Percentiles rank a stretch among this genome's conserved stretches.
Evolutionary conservation across 768 basidiomycete species (phyloP).

Genomic region (Russula abietina): DNA sequence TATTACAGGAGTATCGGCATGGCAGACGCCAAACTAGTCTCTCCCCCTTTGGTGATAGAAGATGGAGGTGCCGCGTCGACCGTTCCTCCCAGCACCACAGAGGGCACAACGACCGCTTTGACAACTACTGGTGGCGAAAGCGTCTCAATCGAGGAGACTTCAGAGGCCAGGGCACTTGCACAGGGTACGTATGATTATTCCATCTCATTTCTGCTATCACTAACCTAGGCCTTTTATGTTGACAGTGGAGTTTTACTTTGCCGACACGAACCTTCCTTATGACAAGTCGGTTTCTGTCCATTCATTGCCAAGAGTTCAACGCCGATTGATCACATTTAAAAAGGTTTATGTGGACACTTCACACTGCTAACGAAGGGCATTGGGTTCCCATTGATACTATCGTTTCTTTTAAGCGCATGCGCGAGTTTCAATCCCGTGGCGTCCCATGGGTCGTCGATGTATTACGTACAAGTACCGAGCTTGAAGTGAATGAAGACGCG

Average conservation of each 20-base stretch:
- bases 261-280: conserved; percentile 90
- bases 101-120: not conserved
- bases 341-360: conserved; percentile 93
- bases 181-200: conserved; percentile 41
- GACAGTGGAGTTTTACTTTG: conserved; percentile 93
- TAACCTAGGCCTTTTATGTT: not conserved
- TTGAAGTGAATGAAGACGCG: conserved; percentile 72
- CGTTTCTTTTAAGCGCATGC: conserved; percentile 94
- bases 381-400: conserved; percentile 88
- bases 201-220: not conserved
- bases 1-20: conserved; percentile 3
- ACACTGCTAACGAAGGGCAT: conserved; percentile 73
- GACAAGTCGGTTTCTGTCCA: conserved; percentile 53
- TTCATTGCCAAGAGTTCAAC: not conserved
- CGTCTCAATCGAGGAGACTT: conserved; percentile 29
- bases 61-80: not conserved
- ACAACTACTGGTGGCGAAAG: not conserved
- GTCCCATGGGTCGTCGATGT: conserved; percentile 63
- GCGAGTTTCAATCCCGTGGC: conserved; percentile 56
- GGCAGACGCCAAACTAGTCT: not conserved
- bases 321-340: not conserved
- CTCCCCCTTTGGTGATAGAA: not conserved
- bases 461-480: conserved; percentile 46
- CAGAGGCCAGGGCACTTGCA: conserved; percentile 44
- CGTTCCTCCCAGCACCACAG: not conserved